Percentiles rank a stretch among this genome's conserved stretches.
These are phyloP conservation scores for Chaetoscypha palmicola DNA, from an alignment of 2,329 filamentous ascomycete species.

Conservation along the genomic window DNA sequence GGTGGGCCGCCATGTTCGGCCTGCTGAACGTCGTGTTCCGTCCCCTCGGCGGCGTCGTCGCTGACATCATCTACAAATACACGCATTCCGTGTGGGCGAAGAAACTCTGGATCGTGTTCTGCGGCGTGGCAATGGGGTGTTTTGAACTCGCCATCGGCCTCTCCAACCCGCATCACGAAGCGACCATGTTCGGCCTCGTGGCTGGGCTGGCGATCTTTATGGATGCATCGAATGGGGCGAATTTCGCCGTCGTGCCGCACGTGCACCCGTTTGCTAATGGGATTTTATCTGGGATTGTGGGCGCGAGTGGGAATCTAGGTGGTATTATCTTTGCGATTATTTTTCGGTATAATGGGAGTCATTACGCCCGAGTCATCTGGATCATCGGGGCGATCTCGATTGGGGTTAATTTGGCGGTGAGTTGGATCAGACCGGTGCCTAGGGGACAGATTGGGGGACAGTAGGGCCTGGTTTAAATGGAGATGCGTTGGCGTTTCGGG, in stretches of 20 bases:
- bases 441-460: constrained; percentile 28
- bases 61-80: constrained; percentile 33
- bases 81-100: constrained; percentile 50
- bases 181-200: constrained; percentile 67
- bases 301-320: constrained; percentile 73
- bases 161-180: constrained; percentile 51
- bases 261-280: constrained; percentile 50
- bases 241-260: constrained; percentile 55
- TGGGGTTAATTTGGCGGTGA: constrained; percentile 56
- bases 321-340: constrained; percentile 76
- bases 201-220: constrained; percentile 71
- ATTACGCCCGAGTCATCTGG: constrained; percentile 67
- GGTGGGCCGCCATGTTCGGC: constrained; percentile 65
- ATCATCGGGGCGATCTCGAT: constrained; percentile 72
- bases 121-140: constrained; percentile 48
- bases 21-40: constrained; percentile 62
- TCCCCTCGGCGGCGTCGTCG: constrained; percentile 55
- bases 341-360: constrained; percentile 63
- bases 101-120: constrained; percentile 51
- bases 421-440: constrained; percentile 52
- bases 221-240: constrained; percentile 61
- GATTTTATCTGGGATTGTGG: constrained; percentile 63
- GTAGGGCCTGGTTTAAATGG: neutral
- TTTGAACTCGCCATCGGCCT: constrained; percentile 55
- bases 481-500: neutral